phyloP scores from a whole-genome alignment of 176 grass and related monocot genomes.

The Avena insularis region DNA sequence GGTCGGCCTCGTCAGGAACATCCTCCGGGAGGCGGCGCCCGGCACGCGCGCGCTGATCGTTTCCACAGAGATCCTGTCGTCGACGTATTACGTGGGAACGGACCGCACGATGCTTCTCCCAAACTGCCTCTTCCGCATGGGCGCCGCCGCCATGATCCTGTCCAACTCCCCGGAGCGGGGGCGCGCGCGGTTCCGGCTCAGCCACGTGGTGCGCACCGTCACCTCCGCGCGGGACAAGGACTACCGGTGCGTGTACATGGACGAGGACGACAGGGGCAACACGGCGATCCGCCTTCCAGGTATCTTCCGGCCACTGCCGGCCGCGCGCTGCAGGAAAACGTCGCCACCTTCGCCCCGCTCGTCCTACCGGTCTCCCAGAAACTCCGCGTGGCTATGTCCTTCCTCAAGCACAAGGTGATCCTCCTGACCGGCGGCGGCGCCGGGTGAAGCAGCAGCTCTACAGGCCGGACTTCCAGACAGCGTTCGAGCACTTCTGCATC shows the following conservation, averaged over 20 bases:
- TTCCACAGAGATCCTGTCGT: slow-evolving; percentile 42
- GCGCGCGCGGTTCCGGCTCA: not conserved
- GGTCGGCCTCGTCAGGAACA: slow-evolving; percentile 54
- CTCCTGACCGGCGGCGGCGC: not conserved
- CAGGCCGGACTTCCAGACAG: slow-evolving; percentile 50
- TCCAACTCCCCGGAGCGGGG: not conserved
- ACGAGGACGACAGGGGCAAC: slow-evolving; percentile 23
- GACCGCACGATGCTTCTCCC: slow-evolving; percentile 58
- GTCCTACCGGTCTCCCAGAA: not conserved
- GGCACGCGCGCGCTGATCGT: slow-evolving; percentile 35
- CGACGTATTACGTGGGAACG: slow-evolving; percentile 54
- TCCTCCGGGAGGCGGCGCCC: slow-evolving; percentile 32
- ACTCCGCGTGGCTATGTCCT: not conserved
- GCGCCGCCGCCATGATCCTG: not conserved
- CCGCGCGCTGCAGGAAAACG: slow-evolving; percentile 11
- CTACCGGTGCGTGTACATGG: slow-evolving; percentile 26
- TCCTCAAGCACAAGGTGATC: not conserved
- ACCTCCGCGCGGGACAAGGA: not conserved
- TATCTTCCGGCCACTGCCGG: not conserved
- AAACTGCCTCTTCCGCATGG: slow-evolving; percentile 8
- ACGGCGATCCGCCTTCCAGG: not conserved
- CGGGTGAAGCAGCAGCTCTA: slow-evolving; percentile 26
- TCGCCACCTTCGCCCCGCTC: not conserved
- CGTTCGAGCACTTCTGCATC: slow-evolving; percentile 79
- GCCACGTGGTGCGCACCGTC: not conserved